Evolutionary conservation across 768 basidiomycete genomes (phyloP).

Genomic region (Pleurotus giganteus): DNA sequence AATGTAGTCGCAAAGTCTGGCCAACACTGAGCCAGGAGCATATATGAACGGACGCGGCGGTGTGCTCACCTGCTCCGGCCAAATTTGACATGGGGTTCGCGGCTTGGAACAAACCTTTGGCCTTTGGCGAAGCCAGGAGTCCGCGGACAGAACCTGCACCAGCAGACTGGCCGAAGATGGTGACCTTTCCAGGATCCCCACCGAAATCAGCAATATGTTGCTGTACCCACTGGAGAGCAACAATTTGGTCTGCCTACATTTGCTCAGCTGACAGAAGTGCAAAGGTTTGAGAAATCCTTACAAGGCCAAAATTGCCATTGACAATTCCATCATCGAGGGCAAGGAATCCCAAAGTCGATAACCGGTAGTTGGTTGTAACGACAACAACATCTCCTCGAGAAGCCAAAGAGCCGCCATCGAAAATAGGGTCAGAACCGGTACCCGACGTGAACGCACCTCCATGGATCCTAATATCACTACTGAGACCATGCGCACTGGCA

Average conservation of each 20-base stretch:
- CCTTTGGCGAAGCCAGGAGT: conserved; percentile 30
- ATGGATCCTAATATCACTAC: conserved; percentile 30
- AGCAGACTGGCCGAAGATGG: conserved; percentile 27
- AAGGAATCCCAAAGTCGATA: conserved; percentile 64
- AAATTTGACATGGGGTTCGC: conserved; percentile 47
- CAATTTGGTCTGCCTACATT: conserved; percentile 2
- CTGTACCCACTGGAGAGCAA: conserved; percentile 55
- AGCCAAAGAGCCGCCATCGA: conserved; percentile 42
- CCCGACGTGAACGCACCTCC: conserved; percentile 46
- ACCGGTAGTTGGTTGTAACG: conserved; percentile 65
- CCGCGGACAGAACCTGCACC: conserved; percentile 39
- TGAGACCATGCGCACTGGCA: not conserved
- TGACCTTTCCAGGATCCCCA: conserved; percentile 49
- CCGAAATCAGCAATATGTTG: conserved; percentile 54
- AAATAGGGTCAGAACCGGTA: conserved; percentile 35
- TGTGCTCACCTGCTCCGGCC: conserved; percentile 35
- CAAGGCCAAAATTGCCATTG: conserved; percentile 38
- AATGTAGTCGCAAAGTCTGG: conserved; percentile 41
- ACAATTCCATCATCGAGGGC: conserved; percentile 44
- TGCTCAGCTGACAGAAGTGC: not conserved
- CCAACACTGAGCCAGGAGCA: not conserved
- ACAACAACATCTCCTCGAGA: conserved; percentile 58
- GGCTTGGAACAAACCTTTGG: conserved; percentile 36
- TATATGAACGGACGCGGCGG: not conserved
- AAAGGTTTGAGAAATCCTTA: conserved; percentile 22